Conservation (phyloP, 1,284 basidiomycete species). For the Rhizoctonia solani region DNA sequence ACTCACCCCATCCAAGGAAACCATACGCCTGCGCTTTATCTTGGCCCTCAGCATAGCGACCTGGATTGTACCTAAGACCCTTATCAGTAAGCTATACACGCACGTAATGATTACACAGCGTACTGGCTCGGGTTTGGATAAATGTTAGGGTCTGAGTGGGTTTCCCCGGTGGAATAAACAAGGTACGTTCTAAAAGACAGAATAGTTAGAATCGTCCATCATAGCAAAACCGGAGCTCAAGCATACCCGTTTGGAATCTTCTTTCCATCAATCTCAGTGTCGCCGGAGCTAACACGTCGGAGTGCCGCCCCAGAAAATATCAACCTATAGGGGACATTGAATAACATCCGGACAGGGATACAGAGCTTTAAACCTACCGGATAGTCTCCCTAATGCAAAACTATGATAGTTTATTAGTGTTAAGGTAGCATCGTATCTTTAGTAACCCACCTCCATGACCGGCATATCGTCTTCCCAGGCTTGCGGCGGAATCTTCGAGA, state of each 20-base stretch:
- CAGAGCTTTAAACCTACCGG: neutral
- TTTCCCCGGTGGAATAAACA: conserved; percentile 7
- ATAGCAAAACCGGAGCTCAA: no score
- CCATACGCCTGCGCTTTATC: conserved; percentile 16
- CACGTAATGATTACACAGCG: neutral
- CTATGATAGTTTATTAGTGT: neutral
- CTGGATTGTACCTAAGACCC: neutral
- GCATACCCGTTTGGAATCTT: conserved; percentile 7
- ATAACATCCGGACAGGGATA: no score
- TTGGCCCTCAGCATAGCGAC: neutral
- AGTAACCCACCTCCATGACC: neutral
- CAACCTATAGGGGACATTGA: neutral
- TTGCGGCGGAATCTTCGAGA: conserved; percentile 10
- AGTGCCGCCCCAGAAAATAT: neutral
- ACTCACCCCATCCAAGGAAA: conserved; percentile 22
- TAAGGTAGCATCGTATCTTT: neutral
- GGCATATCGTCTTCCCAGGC: conserved; percentile 27
- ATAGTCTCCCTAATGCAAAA: conserved; percentile 19
- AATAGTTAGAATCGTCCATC: neutral
- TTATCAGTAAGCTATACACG: neutral
- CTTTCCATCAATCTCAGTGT: conserved; percentile 1
- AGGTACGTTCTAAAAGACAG: neutral
- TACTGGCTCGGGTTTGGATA: conserved; percentile 11
- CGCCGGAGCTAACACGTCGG: neutral
- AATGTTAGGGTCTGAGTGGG: conserved; percentile 12